A percentile compares a stretch with the other conserved stretches of the same genome.
phyloP scores from a whole-genome alignment of 1,139 yeast species.

The Debaryomycetaceae sp. region DNA sequence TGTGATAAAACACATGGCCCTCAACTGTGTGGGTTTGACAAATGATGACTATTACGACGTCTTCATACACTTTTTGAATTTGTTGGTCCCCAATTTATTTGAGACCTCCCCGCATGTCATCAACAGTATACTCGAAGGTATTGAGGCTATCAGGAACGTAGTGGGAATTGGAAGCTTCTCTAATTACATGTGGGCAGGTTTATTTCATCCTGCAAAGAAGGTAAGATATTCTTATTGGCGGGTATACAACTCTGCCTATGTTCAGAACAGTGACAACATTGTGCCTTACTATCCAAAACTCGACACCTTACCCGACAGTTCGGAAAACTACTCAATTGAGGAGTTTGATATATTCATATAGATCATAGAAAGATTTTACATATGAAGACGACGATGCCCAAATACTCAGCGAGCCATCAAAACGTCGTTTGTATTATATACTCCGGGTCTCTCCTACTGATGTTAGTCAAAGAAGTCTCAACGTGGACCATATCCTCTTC shows the following conservation, averaged over 20 bases:
- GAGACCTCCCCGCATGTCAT: conserved; percentile 97
- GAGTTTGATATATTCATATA: conserved; percentile 37
- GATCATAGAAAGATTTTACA: conserved; percentile 1
- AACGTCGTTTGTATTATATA: conserved; percentile 8
- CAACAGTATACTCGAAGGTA: conserved; percentile 71
- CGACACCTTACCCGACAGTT: conserved; percentile 26
- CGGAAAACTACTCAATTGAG: conserved; percentile 23
- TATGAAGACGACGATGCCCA: not conserved
- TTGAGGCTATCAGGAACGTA: conserved; percentile 69
- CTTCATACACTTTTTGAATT: conserved; percentile 65
- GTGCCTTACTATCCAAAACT: conserved; percentile 79
- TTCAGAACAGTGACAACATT: conserved; percentile 69
- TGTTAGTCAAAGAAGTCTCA: conserved; percentile 5
- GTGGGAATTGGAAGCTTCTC: conserved; percentile 73
- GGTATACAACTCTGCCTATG: conserved; percentile 71
- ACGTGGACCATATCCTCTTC: conserved; percentile 5
- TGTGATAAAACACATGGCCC: conserved; percentile 76
- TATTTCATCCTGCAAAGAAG: conserved; percentile 89
- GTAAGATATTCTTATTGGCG: conserved; percentile 88
- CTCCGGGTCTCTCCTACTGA: conserved; percentile 5
- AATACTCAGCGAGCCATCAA: conserved; percentile 1
- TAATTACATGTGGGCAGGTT: conserved; percentile 82
- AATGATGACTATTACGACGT: conserved; percentile 66
- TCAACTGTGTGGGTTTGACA: conserved; percentile 74
- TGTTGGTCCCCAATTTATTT: conserved; percentile 77